These are phyloP conservation scores for Talaromyces amestolkiae DNA, from an alignment of 2,329 filamentous ascomycete genomes.

Conservation along the genomic window DNA sequence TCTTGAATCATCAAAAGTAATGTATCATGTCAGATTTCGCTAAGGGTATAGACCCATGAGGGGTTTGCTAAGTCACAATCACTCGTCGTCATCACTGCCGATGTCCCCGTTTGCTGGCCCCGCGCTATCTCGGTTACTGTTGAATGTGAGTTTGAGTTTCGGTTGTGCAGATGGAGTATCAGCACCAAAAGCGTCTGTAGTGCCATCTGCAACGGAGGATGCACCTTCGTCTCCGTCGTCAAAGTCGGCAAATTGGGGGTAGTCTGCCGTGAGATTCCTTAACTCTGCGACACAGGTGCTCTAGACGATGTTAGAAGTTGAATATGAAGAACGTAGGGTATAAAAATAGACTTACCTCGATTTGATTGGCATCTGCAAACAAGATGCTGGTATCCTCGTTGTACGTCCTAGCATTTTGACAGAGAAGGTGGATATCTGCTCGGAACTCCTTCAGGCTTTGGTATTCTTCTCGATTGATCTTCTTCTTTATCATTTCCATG, in stretches of 20 bases:
- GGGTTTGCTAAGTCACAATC: constrained; percentile 14
- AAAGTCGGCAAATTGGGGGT: constrained; percentile 58
- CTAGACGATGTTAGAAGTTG: constrained; percentile 29
- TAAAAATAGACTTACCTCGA: constrained; percentile 65
- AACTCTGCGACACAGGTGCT: constrained; percentile 54
- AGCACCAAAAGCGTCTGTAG: constrained; percentile 46
- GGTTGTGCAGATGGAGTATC: constrained; percentile 51
- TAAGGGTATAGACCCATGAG: not conserved
- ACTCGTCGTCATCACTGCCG: constrained; percentile 36
- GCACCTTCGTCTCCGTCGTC: constrained; percentile 44
- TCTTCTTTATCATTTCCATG: constrained; percentile 91
- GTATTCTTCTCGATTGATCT: constrained; percentile 96
- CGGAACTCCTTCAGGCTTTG: constrained; percentile 74
- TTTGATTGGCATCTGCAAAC: constrained; percentile 86
- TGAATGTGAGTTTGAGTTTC: constrained; percentile 67
- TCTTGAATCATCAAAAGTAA: constrained; percentile 1
- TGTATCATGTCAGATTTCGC: not conserved
- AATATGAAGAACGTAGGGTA: constrained; percentile 1
- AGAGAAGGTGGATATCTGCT: constrained; percentile 78
- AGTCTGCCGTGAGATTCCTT: constrained; percentile 52
- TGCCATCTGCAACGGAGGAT: constrained; percentile 51
- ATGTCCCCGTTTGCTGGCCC: constrained; percentile 34
- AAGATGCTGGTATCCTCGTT: constrained; percentile 94
- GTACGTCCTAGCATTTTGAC: constrained; percentile 88
- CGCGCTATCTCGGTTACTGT: constrained; percentile 35